These are phyloP conservation scores for Coniferiporia sulphurascens DNA, from an alignment of 1,284 basidiomycete species.

Conservation along the genomic window DNA sequence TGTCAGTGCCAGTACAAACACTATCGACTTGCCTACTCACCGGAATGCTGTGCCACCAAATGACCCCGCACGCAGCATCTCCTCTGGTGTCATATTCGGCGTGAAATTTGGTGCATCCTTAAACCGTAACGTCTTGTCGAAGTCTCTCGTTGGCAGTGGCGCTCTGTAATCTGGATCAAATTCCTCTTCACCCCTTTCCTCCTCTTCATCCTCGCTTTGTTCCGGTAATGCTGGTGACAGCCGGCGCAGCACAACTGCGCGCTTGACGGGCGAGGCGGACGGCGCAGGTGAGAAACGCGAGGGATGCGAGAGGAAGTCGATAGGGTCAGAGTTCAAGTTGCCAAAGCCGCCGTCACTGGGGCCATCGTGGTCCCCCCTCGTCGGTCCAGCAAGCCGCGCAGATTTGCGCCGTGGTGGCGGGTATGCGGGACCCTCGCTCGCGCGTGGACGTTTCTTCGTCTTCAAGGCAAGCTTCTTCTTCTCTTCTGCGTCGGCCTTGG, in stretches of 20 bases:
- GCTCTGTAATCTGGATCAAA: constrained; percentile 19
- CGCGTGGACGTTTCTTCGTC: constrained; percentile 14
- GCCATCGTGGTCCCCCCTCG: not conserved
- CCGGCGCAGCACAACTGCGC: not conserved
- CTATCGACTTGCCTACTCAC: constrained; percentile 17
- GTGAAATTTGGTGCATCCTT: constrained; percentile 33
- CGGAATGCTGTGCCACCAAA: constrained; percentile 38
- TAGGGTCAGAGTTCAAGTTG: constrained; percentile 16
- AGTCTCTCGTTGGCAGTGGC: constrained; percentile 24
- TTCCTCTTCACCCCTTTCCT: not conserved
- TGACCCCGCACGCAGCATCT: constrained; percentile 37
- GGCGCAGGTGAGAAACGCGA: not conserved
- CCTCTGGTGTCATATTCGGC: constrained; percentile 39
- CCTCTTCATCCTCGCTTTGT: constrained; percentile 9
- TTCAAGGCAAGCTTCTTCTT: not conserved
- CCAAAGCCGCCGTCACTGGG: not conserved
- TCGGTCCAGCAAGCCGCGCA: constrained; percentile 5
- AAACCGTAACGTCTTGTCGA: constrained; percentile 32
- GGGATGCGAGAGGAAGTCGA: constrained; percentile 15
- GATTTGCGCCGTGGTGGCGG: constrained; percentile 22
- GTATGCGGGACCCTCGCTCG: constrained; percentile 24
- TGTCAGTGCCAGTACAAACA: not conserved
- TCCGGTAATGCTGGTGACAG: not conserved
- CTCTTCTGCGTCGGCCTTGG: not conserved
- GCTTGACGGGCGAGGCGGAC: constrained; percentile 1